Evolutionary conservation across 345 rosid species (phyloP), one percentile per base, ranked within the genome.

Genomic region (Boechera retrofracta): DNA sequence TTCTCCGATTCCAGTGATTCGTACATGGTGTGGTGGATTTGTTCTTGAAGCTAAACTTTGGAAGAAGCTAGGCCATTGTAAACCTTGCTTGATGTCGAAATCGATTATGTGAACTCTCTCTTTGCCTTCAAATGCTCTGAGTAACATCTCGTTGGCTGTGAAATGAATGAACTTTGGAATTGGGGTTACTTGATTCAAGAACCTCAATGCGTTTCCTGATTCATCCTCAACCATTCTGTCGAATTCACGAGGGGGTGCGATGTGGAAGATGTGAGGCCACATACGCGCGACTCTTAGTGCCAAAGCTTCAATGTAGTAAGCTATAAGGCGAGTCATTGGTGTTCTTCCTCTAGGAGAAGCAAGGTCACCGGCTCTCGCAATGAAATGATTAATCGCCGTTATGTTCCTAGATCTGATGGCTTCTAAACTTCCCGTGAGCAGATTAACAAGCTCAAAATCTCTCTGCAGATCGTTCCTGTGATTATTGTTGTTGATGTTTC

Each of bases 71-170:
- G 98, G 98, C 99, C 99, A 95, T 69, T 95, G 99, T 51, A 95
- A 88, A 4, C 99, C 99, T 86, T 92, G 99, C 91, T 88, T 91
- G 77, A 92, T 88, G 85, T 91, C 99, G 28, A 95, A 95, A 76
- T 95, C 99, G 21, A 95, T 91, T 3, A 95, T 82, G 83, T 95
- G 99, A 54, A 95, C 86, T 82, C 89, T 86, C 77, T 92, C 98
- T 83, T 89, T 89, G 67, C 98, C 97, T 74, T 95, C 94, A 16
- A 95, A 92, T 13, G 96, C 96, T 82, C 97, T 86, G 74, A 91
- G 75, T 82, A 95, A 63, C 39, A 95, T 87, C 94, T 92, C 98
- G 68, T 95, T 95, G 13, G 91, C 83, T 15, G 99, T 91, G 84
- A 89, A 95, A 67, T 95, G 98, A 74, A 95, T 80, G 75, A 92